These are phyloP conservation scores for Cubamyces lactineus DNA, from an alignment of 768 basidiomycete genomes.

Conservation along the genomic window DNA sequence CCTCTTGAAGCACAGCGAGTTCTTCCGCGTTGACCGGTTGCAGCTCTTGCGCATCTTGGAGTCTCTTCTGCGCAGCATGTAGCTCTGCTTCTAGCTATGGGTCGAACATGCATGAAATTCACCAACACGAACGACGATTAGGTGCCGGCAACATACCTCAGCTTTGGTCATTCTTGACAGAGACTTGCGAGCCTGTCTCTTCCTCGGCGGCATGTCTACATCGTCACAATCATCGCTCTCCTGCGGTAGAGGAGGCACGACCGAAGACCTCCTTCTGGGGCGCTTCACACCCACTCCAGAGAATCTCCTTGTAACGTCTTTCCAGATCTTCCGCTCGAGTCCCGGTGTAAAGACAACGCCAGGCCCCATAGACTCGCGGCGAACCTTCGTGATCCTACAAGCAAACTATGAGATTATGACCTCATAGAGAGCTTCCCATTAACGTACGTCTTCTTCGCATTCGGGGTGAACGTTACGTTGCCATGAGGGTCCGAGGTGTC, in stretches of 20 bases:
- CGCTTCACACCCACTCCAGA: constrained; percentile 34
- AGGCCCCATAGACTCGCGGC: constrained; percentile 36
- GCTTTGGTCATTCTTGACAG: constrained; percentile 44
- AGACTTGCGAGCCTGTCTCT: constrained; percentile 31
- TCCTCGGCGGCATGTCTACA: constrained; percentile 18
- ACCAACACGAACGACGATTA: background rate
- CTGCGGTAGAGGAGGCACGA: background rate
- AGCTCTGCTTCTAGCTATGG: constrained; percentile 38
- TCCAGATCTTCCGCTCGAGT: constrained; percentile 45
- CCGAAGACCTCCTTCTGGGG: constrained; percentile 8
- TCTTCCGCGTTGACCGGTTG: constrained; percentile 35
- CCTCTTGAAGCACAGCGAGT: constrained; percentile 32
- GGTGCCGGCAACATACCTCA: constrained; percentile 37
- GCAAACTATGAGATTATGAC: constrained; percentile 5
- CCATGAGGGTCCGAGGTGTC: constrained; percentile 40
- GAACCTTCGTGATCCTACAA: constrained; percentile 39
- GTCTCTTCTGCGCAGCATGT: constrained; percentile 32
- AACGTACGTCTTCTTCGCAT: constrained; percentile 51
- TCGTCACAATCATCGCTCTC: constrained; percentile 18
- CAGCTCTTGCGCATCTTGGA: constrained; percentile 32
- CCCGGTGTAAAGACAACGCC: constrained; percentile 32
- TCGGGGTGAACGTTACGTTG: constrained; percentile 44
- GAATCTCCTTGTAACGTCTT: constrained; percentile 38
- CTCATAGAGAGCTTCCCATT: background rate
- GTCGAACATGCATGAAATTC: background rate